phyloP scores from a whole-genome alignment of 306 rosid species.

The Prunus mongolica region DNA sequence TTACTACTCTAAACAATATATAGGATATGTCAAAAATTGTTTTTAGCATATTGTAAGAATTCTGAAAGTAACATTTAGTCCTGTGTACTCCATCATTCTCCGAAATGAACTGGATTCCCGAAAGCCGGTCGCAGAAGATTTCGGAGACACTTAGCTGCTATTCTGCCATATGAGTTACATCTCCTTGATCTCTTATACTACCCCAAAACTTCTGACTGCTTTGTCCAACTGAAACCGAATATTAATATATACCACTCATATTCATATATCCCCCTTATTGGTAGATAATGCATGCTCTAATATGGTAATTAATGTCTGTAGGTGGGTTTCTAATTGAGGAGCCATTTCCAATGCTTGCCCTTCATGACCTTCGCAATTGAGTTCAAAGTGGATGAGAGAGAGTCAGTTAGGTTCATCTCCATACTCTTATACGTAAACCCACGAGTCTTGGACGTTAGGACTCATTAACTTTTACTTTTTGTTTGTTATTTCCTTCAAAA shows the following conservation, averaged over 20 bases:
- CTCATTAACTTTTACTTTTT: too few relatives aligned
- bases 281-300: constrained; percentile 11
- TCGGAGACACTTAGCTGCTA: background rate
- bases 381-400: constrained; percentile 31
- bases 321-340: constrained; percentile 95
- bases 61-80: too few relatives aligned
- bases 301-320: constrained; percentile 20
- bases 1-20: too few relatives aligned
- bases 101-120: background rate
- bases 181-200: too few relatives aligned
- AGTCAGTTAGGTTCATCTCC: background rate
- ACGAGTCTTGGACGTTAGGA: background rate
- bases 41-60: too few relatives aligned
- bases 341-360: constrained; percentile 89
- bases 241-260: too few relatives aligned
- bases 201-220: too few relatives aligned
- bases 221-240: too few relatives aligned
- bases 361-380: constrained; percentile 58
- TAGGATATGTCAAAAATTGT: too few relatives aligned
- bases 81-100: background rate
- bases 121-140: background rate
- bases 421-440: background rate
- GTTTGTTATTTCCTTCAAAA: too few relatives aligned
- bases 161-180: background rate
- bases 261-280: background rate